Conservation (phyloP, 148 eudicot species). For the Chenopodium formosanum region DNA sequence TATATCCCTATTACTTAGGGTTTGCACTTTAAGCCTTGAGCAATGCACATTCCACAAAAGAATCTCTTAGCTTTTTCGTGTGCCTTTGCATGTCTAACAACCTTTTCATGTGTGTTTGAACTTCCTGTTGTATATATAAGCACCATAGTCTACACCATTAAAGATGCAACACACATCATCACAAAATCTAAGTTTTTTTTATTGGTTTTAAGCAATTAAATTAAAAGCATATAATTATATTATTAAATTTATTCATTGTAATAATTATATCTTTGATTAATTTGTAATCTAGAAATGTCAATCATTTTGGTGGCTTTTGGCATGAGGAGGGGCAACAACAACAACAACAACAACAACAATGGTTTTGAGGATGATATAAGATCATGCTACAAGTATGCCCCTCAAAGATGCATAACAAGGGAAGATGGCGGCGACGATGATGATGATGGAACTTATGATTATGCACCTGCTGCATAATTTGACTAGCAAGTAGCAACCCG, state of each 20-base stretch:
- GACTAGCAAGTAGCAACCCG: not conserved
- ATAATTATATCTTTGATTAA: not conserved
- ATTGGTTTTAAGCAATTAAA: not conserved
- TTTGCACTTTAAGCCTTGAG: not conserved
- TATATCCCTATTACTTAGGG: not conserved
- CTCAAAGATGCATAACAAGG: not conserved
- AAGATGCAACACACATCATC: not conserved
- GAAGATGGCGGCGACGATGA: slow-evolving; percentile 12
- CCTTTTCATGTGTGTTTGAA: not conserved
- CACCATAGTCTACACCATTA: not conserved
- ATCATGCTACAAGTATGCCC: not conserved
- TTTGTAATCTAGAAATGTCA: not conserved
- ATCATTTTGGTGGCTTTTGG: not conserved
- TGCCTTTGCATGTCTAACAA: not conserved
- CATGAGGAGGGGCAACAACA: not conserved
- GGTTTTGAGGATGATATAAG: not conserved
- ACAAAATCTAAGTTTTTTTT: not conserved
- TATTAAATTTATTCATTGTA: not conserved
- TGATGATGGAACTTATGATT: slow-evolving; percentile 21
- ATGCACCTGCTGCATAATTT: slow-evolving; percentile 18
- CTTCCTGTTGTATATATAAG: slow-evolving; percentile 2
- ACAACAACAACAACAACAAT: not conserved
- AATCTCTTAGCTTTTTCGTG: not conserved
- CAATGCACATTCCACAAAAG: not conserved
- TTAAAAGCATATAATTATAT: not conserved